Base-by-base conservation (phyloP, 208 protist species). In the Acanthamoeba divionensis region DNA sequence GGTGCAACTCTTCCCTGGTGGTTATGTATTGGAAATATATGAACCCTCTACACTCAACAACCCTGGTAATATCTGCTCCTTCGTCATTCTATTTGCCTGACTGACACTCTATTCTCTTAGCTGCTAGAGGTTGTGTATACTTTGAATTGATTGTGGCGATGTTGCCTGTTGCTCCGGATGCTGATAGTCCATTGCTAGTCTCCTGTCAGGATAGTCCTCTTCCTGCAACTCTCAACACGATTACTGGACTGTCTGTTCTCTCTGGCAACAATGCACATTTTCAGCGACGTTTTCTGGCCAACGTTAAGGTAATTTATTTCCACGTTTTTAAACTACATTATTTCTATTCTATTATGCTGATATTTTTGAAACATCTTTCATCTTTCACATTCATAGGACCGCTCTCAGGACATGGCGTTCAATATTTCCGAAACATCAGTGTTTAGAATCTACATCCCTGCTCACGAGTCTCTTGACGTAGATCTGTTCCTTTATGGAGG, bases 401-500 rank as follows among this genome's bases (percentile, higher is more conserved):
- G 36, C 36, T 1, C 36, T 41, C 48, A 82, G 71, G 36, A 7
- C 52, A 87, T 87, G 77, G 18, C 54, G 31, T 87, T 62, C 33
- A 47, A 18, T 21, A 24, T 87, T 31, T 31, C 2, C 0, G 21
- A 24, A 18, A 1, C 10, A 52, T 87, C 77, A 6, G 55, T 87
- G 7, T 67, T 87, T 44, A 36, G 77, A 24, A 15, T 87, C 77
- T 87, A 87, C 33, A 1, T 87, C 48, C 77, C 77, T 1, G 21
- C 26, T 36, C 54, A 87, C 55, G 26, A 15, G 8, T 41, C 31
- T 9, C 13, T 87, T 15, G 77, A 87, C 41, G 29, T 87, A 2
- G 77, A 87, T 24, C 55, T 87, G 55, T 67, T 69, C 36, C 77
- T 87, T 60, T 87, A 67, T 26, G 24, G 21, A 10, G 77, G 77